These are phyloP conservation scores for Talaromyces funiculosus DNA, from an alignment of 2,329 filamentous ascomycete genomes.

Conservation along the genomic window DNA sequence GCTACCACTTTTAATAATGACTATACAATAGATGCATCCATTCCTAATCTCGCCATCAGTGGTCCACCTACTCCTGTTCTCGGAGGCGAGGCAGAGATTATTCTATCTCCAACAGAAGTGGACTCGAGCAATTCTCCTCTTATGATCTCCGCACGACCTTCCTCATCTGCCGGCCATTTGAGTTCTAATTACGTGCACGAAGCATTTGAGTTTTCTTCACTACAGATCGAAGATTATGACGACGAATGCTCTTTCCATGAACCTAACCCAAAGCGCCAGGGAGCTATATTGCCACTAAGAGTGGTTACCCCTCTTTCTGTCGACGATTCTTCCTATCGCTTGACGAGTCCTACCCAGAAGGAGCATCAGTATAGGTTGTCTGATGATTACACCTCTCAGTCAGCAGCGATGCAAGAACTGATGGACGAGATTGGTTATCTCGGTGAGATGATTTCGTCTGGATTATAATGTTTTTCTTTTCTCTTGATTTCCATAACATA, in stretches of 20 bases:
- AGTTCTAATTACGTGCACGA: constrained; percentile 17
- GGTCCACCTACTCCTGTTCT: constrained; percentile 37
- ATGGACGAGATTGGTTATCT: constrained; percentile 50
- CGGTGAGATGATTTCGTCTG: constrained; percentile 41
- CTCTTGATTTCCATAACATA: not conserved
- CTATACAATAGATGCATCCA: constrained; percentile 15
- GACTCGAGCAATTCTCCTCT: constrained; percentile 8
- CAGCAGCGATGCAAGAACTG: constrained; percentile 41
- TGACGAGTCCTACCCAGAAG: not conserved
- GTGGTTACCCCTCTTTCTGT: constrained; percentile 23
- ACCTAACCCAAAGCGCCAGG: constrained; percentile 33
- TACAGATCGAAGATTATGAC: constrained; percentile 29
- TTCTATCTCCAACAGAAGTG: constrained; percentile 21
- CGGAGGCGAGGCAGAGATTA: constrained; percentile 25
- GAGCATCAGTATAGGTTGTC: constrained; percentile 9
- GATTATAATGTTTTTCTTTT: constrained; percentile 15
- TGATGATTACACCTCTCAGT: constrained; percentile 13
- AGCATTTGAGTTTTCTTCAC: constrained; percentile 26
- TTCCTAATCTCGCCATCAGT: constrained; percentile 16
- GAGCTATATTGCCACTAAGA: constrained; percentile 31
- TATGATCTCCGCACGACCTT: not conserved
- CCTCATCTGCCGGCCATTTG: constrained; percentile 21
- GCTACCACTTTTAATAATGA: not conserved
- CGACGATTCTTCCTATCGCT: constrained; percentile 8
- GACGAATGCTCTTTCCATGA: constrained; percentile 21